Evolutionary conservation across 768 basidiomycete species (phyloP), one percentile per base, ranked within the genome.

Genomic region (Rhodosporidiobolus odoratus): DNA sequence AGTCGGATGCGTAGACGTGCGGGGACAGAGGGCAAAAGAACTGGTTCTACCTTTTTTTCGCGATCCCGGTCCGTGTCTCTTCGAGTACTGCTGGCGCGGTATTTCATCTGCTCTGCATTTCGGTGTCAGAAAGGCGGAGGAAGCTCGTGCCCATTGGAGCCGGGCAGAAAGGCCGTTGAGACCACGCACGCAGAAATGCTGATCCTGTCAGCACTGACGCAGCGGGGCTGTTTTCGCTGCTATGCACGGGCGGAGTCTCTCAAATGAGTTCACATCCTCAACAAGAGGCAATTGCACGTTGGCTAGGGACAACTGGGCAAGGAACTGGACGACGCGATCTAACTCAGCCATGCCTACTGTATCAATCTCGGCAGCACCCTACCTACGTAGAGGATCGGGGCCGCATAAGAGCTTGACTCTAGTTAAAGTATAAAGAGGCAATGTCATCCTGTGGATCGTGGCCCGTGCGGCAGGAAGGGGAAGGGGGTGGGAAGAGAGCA

Each of bases 351-450:
- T 30, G 41, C 43, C 62, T 50, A 58, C 30, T 13, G 30, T 41
- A 59, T 69, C 68, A 64, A 65, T 70, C 68, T 56, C 43, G 19
- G 63, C 63, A 25, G 45, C 50, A 43, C 54, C 59, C 69, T 70
- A 70, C 64, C 69, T 47, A 66, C 69, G 15, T 50, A 65, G 69
- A 47, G 69, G 64, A 70, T 70, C 64, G 59, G 59, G 32, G 35
- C 54, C 35, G n/a, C 69, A 25, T 70, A 54, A 40, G 69, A 43
- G 69, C 69, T 70, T 70, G 69, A 70, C 69, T 70, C 69, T 70
- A 70, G 69, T 70, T 57, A 62, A 65, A 40, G 54, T 61, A 25
- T 56, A 38, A 60, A 43, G 58, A 63, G 58, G 50, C 56, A 48
- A 65, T 70, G 38, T 70, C 69, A 70, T 70, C 69, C 40, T 64